Percentiles rank a stretch among this genome's conserved stretches.
These are phyloP conservation scores for Novakomyces olei DNA, from an alignment of 805 yeast genomes.

Conservation along the genomic window DNA sequence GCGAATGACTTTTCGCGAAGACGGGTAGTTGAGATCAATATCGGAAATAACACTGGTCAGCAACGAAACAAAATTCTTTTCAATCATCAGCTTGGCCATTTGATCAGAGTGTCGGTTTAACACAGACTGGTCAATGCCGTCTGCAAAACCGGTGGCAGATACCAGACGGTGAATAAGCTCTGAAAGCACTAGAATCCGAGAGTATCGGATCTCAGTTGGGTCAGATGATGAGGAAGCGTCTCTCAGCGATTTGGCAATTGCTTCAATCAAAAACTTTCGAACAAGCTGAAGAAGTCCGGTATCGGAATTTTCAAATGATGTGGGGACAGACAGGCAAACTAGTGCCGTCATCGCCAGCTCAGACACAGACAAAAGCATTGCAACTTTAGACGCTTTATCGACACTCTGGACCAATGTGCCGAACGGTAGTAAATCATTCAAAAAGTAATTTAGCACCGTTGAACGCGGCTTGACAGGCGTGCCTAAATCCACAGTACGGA, in stretches of 20 bases:
- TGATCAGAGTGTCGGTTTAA: background rate
- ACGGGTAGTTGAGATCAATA: conserved; percentile 54
- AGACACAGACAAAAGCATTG: conserved; percentile 33
- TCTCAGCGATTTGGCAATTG: conserved; percentile 36
- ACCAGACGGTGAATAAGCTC: conserved; percentile 22
- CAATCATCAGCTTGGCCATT: conserved; percentile 44
- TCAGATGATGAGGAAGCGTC: conserved; percentile 23
- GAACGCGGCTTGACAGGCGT: conserved; percentile 37
- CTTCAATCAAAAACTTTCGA: conserved; percentile 51
- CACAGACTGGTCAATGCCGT: background rate
- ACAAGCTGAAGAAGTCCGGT: conserved; percentile 45
- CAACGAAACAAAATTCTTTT: conserved; percentile 28
- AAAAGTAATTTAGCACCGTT: conserved; percentile 51
- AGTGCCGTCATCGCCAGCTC: conserved; percentile 40
- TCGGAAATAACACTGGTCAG: conserved; percentile 39
- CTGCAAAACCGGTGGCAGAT: conserved; percentile 10
- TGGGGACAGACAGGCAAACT: conserved; percentile 38
- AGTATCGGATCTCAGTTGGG: conserved; percentile 25
- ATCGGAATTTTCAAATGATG: conserved; percentile 19
- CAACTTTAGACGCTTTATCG: too few species aligned
- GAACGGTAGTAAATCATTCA: too few species aligned
- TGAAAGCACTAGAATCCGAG: conserved; percentile 31
- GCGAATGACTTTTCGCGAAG: conserved; percentile 33
- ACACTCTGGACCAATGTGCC: too few species aligned
- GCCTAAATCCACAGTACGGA: background rate